Base-by-base conservation (phyloP, 805 yeast species). In the Debaryomyces castellii region DNA sequence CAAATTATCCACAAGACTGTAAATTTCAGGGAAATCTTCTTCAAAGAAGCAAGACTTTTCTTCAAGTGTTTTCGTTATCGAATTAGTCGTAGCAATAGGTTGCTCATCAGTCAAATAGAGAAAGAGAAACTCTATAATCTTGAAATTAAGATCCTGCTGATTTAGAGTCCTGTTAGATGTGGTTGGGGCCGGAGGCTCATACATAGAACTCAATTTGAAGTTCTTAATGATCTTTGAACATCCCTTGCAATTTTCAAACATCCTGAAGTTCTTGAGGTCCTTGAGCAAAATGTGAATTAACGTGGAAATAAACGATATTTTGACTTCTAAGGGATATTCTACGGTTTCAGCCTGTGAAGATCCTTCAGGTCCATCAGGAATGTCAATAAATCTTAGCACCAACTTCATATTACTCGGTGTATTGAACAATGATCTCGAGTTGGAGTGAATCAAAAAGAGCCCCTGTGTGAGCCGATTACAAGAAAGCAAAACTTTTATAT, bases 71-170 rank as follows among this genome's bases (percentile, higher is more conserved):
- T 45, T 53, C 3, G 41, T 45, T 9, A 36, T 28, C 7, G 33
- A 27, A 4, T 40, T 42, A 3, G 44, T 27, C n/a, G 42, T 45
- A 17, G 27, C 44, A 3, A 45, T 39, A 2, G 43, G 45, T 2
- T 32, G 64, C 59, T 85, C 92, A 10, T 89, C 89, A 7, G 80
- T 72, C 45, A 86, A 63, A 55, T 86, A 85, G 58, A 85, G 83
- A 45, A 85, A 78, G 43, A 86, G 64, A 58, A 85, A 86, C 63
- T 86, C 91, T 40, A 86, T 71, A 10, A 82, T 74, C 52, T 82
- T 80, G 51, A 83, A 77, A 53, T 83, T 82, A 11, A 85, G 75
- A 27, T 74, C 74, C 53, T 82, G 82, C 48, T 66, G 69, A 33
- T 50, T 53, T 18, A 47, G 43, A 16, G 41, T 47, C 24, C 44